phyloP scores from a whole-genome alignment of 2,329 filamentous ascomycete genomes.

The Diaporthe eres region DNA sequence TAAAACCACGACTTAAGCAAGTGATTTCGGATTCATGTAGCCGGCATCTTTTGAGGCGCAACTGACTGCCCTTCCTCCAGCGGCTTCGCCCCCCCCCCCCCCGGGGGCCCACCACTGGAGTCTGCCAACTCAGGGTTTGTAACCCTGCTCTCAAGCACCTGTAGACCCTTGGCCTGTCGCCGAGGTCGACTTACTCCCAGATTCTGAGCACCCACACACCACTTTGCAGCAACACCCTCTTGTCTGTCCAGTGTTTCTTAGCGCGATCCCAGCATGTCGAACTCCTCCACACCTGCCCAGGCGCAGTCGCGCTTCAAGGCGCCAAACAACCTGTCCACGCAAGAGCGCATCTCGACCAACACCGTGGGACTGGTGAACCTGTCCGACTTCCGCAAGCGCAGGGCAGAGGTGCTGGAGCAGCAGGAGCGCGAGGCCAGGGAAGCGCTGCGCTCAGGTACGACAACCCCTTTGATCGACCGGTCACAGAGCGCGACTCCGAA shows the following conservation, averaged over 20 bases:
- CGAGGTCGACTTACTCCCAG: not conserved
- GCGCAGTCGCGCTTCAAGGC: slow-evolving; percentile 76
- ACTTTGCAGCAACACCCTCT: not conserved
- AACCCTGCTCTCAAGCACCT: not conserved
- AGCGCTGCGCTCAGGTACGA: slow-evolving; percentile 64
- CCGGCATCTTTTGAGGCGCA: not conserved
- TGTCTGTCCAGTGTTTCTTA: not conserved
- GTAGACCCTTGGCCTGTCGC: not conserved
- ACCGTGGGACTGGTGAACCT: slow-evolving; percentile 93
- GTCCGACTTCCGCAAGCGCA: slow-evolving; percentile 95
- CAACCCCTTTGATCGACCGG: slow-evolving; percentile 54
- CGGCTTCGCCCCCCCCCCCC: not conserved
- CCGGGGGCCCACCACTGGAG: not conserved
- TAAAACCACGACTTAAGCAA: not conserved
- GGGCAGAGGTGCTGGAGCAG: slow-evolving; percentile 92
- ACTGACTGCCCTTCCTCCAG: not conserved
- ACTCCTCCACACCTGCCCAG: slow-evolving; percentile 46
- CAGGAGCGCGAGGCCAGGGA: slow-evolving; percentile 87
- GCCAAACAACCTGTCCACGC: slow-evolving; percentile 78
- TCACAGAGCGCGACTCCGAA: slow-evolving; percentile 65
- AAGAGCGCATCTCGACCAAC: slow-evolving; percentile 86
- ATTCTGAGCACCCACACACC: not conserved
- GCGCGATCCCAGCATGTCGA: slow-evolving; percentile 53
- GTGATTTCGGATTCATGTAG: not conserved
- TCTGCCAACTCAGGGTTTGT: not conserved